phyloP scores from a whole-genome alignment of 2,329 filamentous ascomycete genomes.

The Microcera coccophila region DNA sequence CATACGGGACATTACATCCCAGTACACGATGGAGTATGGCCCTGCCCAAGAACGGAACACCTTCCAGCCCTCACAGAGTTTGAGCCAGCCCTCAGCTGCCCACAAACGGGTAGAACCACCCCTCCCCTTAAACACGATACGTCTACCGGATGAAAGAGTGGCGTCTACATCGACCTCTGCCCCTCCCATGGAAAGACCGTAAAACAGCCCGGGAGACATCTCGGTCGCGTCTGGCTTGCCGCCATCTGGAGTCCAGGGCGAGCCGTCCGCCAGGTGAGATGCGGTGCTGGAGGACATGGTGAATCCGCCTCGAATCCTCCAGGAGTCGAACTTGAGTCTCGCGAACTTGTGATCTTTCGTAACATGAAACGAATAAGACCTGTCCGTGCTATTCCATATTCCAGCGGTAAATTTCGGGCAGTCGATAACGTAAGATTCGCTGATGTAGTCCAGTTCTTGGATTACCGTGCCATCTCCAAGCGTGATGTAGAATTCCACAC shows the following conservation, averaged over 20 bases:
- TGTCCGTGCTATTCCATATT: constrained; percentile 3
- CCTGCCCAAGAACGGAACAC: constrained; percentile 2
- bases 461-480: constrained; percentile 2
- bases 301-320: constrained; percentile 2
- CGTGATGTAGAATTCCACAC: constrained; percentile 4
- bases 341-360: constrained; percentile 3
- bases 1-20: background rate
- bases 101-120: constrained; percentile 3
- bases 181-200: constrained; percentile 3
- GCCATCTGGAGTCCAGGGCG: constrained; percentile 3
- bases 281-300: constrained; percentile 2
- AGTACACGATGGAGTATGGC: constrained; percentile 3
- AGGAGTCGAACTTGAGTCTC: constrained; percentile 3
- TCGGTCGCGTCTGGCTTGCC: constrained; percentile 3
- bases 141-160: constrained; percentile 3
- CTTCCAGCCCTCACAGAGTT: constrained; percentile 3
- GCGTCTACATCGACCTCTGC: constrained; percentile 2
- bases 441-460: constrained; percentile 4
- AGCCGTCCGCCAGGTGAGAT: constrained; percentile 1
- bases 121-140: constrained; percentile 2
- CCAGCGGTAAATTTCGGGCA: constrained; percentile 1
- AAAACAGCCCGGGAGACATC: constrained; percentile 2
- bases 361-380: constrained; percentile 3
- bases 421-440: constrained; percentile 3
- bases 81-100: constrained; percentile 2